Conservation (phyloP, 2,329 filamentous ascomycete genomes). For the Nectriaceae sp. region DNA sequence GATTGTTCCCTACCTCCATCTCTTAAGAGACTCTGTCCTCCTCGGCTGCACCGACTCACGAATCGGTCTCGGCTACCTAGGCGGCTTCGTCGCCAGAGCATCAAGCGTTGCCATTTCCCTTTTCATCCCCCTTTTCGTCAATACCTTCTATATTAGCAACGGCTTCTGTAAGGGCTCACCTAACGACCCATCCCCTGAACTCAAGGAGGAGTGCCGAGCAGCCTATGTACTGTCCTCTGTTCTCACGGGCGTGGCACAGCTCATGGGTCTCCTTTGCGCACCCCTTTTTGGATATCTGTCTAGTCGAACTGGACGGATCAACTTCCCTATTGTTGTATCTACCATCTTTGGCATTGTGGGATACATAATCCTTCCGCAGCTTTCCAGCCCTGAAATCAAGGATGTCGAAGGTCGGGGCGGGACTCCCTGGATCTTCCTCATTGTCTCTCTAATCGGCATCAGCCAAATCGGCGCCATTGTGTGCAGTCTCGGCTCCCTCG, state of each 20-base stretch:
- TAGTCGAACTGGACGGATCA: slow-evolving; percentile 65
- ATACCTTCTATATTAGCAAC: slow-evolving; percentile 81
- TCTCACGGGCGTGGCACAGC: slow-evolving; percentile 85
- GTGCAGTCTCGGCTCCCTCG: slow-evolving; percentile 87
- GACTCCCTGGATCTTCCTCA: slow-evolving; percentile 68
- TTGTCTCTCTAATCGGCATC: slow-evolving; percentile 80
- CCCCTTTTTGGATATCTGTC: slow-evolving; percentile 86
- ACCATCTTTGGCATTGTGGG: slow-evolving; percentile 75
- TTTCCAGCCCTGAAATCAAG: slow-evolving; percentile 74
- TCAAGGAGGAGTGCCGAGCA: slow-evolving; percentile 81
- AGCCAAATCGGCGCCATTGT: slow-evolving; percentile 97
- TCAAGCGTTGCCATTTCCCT: slow-evolving; percentile 94
- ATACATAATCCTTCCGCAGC: slow-evolving; percentile 74
- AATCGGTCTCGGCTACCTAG: slow-evolving; percentile 86
- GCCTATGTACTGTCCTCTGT: slow-evolving; percentile 89
- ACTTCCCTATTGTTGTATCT: slow-evolving; percentile 73
- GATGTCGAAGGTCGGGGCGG: slow-evolving; percentile 66
- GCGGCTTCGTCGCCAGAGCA: slow-evolving; percentile 91
- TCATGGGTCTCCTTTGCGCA: slow-evolving; percentile 80
- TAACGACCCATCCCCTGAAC: slow-evolving; percentile 66
- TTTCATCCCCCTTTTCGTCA: slow-evolving; percentile 91
- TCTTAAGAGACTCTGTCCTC: slow-evolving; percentile 63
- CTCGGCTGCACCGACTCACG: slow-evolving; percentile 75
- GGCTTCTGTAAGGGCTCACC: slow-evolving; percentile 75
- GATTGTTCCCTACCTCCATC: slow-evolving; percentile 58